Evolutionary conservation across 2,329 filamentous ascomycete species (phyloP), one percentile per base, ranked within the genome.

Genomic region (Curvularia eragrostidis): DNA sequence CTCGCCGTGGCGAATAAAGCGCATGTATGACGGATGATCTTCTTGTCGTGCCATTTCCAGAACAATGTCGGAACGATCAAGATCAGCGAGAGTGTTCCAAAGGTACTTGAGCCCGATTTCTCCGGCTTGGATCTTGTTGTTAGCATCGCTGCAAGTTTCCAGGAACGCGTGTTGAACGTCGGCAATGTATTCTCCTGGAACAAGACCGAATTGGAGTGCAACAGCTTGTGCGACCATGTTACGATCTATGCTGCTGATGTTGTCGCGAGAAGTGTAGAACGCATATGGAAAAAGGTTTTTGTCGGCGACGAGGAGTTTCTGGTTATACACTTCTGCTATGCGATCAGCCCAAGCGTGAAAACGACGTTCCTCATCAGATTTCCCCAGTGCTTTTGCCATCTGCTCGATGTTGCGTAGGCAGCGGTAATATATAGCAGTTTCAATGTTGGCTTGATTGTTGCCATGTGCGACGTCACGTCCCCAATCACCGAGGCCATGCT

Each of bases 11-110:
- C 79, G 70, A 1, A 82, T 61, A 62, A 83, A 82, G 0, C 80
- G 77, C 79, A 82, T 80, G 56, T 82, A 82, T 0, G 76, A 79
- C 0, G 80, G 81, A 44, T 82, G 80, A 44, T 82, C 79, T 57
- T 82, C 77, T 51, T 81, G 80, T 2, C 80, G 72, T 1, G 77
- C 76, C 80, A 82, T 80, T 30, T 75, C 65, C 1, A 80, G 67
- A 6, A 80, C 77, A 21, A 79, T 76, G 6, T 67, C 65, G 3
- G 64, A 56, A 0, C 78, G 73, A 41, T 78, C 72, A 5, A 79
- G 68, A 32, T 79, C 77, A 3, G 74, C 69, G 15, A 80, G 72
- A 1, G 77, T 79, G 61, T 79, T 78, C 69, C 73, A 80, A 9
- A 79, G 69, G 54, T 76, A 78, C 50, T 76, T 77, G 32, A 80